Evolutionary conservation across 441 rosid species (phyloP), one percentile per base, ranked within the genome.

Genomic region (Mallotus japonicus): DNA sequence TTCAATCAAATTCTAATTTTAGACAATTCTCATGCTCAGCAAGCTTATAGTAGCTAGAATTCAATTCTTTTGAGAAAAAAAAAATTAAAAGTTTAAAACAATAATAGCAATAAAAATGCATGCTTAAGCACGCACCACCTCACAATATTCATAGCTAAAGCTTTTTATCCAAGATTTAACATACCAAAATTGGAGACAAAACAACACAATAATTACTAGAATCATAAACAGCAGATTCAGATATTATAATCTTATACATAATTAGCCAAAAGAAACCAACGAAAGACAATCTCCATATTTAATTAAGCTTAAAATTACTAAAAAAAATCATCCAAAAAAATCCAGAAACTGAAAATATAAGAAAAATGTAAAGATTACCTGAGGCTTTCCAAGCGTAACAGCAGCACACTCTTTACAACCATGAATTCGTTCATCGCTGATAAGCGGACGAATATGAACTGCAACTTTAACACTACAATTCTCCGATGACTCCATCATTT

Each of bases 391-490:
- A n/a, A 89, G 65, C 22, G 87, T 84, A 63, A 93, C 93, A 78
- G 88, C 73, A 81, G 90, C 95, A 57, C 99, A 96, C 73, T 96
- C 98, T 81, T 92, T 85, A 79, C 97, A 96, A 14, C 99, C 97
- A 77, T 90, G 97, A 66, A 89, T 82, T 71, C 82, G 82, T 82
- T 96, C 99, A 62, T 93, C 97, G 22, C 87, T 92, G 75, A 96
- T 92, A 60, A 96, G 92, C n/a, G 99, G 99, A 72, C 99, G 85
- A 28, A 93, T 76, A 70, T 93, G 98, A 70, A 96, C 92, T 17
- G 99, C 93, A 69, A 96, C 99, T 73, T 93, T 96, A 32, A 96
- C 98, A 63, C 92, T 92, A 51, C 99, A 96, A 79, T 90, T 89
- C 87, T 88, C 97, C 12, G 84, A 80, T 28, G 78, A 73, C 44